These are phyloP conservation scores for Tremellales sp. DNA, from an alignment of 1,284 basidiomycete species.

Conservation along the genomic window DNA sequence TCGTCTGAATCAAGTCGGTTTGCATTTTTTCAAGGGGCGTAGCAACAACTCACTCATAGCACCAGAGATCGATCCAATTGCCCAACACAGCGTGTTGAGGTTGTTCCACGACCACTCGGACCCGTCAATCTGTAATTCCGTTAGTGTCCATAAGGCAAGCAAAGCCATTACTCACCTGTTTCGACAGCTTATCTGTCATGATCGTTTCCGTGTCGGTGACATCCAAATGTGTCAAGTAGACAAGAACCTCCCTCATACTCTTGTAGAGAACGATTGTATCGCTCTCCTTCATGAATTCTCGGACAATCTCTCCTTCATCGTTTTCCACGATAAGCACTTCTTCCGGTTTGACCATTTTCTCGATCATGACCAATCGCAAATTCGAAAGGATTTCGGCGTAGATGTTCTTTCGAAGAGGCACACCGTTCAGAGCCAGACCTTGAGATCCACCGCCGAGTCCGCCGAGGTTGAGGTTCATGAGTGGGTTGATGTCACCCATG, in stretches of 20 bases:
- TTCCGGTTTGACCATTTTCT: conserved; percentile 99
- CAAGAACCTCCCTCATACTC: conserved; percentile 94
- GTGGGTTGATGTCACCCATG: conserved; percentile 77
- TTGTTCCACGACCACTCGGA: conserved; percentile 99
- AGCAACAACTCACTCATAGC: conserved; percentile 79
- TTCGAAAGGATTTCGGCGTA: conserved; percentile 94
- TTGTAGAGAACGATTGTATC: conserved; percentile 99
- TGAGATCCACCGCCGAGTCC: conserved; percentile 48
- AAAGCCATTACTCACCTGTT: conserved; percentile 59
- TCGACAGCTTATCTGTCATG: conserved; percentile 91
- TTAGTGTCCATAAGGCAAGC: no score
- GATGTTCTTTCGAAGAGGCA: conserved; percentile 85
- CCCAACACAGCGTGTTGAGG: conserved; percentile 98
- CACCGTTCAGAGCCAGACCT: conserved; percentile 64
- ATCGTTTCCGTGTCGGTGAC: conserved; percentile 95
- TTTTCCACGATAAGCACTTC: conserved; percentile 99
- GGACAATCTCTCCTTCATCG: conserved; percentile 98
- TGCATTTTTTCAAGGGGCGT: background rate
- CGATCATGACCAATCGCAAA: conserved; percentile 91
- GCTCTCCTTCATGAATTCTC: conserved; percentile 99
- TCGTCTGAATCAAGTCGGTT: conserved; percentile 60
- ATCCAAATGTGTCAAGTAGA: conserved; percentile 96
- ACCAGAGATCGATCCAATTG: conserved; percentile 97
- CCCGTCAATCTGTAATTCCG: conserved; percentile 65
- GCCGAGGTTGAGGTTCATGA: conserved; percentile 88